phyloP scores from a whole-genome alignment of 108 stramenopile species.

The Nitzschia inconspicua region DNA sequence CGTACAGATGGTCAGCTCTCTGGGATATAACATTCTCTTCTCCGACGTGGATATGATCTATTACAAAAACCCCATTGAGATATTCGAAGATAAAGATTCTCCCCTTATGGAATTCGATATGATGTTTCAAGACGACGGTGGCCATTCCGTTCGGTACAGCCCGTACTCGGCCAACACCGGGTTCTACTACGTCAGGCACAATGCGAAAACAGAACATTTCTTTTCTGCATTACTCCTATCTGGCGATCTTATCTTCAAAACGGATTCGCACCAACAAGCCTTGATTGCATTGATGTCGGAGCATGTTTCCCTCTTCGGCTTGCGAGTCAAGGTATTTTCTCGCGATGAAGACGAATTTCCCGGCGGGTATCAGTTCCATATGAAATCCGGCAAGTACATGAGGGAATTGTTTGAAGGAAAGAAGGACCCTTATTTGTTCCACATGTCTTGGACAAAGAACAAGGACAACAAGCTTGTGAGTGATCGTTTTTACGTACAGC shows the following conservation, averaged over 20 bases:
- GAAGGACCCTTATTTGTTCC: conserved; percentile 17
- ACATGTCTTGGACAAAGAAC: conserved; percentile 71
- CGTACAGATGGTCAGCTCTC: conserved; percentile 54
- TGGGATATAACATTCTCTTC: conserved; percentile 83
- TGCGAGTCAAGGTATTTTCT: conserved; percentile 62
- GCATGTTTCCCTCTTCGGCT: conserved; percentile 63
- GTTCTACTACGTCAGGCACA: conserved; percentile 87
- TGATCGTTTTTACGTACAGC: too few species aligned
- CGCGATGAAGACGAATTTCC: conserved; percentile 40
- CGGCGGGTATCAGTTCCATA: conserved; percentile 40
- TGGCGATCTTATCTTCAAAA: conserved; percentile 64
- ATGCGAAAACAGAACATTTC: conserved; percentile 66
- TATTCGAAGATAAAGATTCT: conserved; percentile 43
- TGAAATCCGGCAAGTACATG: conserved; percentile 21
- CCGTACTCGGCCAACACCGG: conserved; percentile 55
- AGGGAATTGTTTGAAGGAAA: conserved; percentile 20
- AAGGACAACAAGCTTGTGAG: conserved; percentile 71
- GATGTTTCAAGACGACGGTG: conserved; percentile 91
- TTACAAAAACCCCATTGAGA: conserved; percentile 60
- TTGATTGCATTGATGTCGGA: conserved; percentile 68
- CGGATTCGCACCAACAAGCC: conserved; percentile 74
- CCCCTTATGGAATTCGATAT: conserved; percentile 61
- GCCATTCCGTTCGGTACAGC: conserved; percentile 55
- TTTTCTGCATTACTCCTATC: conserved; percentile 53
- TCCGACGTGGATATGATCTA: conserved; percentile 76